phyloP scores from a whole-genome alignment of 2,329 filamentous ascomycete genomes.

The Ilyonectria destructans region DNA sequence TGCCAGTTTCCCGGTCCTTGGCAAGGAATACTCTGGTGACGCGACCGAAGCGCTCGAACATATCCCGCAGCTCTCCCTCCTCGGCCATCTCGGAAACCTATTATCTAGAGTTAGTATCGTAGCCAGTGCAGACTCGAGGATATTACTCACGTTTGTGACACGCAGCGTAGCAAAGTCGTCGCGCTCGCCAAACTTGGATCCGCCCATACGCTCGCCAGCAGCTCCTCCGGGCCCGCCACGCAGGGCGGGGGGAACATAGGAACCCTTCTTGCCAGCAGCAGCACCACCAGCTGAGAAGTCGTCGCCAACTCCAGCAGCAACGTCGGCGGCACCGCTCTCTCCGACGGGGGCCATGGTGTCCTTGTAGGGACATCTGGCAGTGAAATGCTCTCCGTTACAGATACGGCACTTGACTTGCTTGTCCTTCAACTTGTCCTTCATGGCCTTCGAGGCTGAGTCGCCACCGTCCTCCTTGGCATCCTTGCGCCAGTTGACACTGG shows the following conservation, averaged over 20 bases:
- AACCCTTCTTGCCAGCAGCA: constrained; percentile 79
- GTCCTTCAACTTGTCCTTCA: constrained; percentile 92
- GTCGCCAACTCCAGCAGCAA: constrained; percentile 70
- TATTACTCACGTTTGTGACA: constrained; percentile 92
- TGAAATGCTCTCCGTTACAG: constrained; percentile 99
- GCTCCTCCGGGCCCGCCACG: constrained; percentile 77
- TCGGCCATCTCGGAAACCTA: constrained; percentile 98
- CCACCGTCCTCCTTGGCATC: constrained; percentile 87
- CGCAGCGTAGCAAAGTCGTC: constrained; percentile 97
- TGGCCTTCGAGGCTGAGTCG: constrained; percentile 80
- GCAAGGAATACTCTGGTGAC: constrained; percentile 98
- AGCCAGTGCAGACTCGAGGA: not conserved
- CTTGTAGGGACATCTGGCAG: constrained; percentile 98
- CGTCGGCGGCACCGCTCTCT: constrained; percentile 70
- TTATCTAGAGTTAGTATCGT: constrained; percentile 49
- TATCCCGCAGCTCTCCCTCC: constrained; percentile 93
- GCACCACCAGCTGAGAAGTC: constrained; percentile 64
- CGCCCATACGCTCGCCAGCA: constrained; percentile 84
- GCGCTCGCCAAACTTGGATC: constrained; percentile 90
- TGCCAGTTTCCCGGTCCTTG: constrained; percentile 95
- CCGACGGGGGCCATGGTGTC: constrained; percentile 96
- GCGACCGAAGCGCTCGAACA: constrained; percentile 97
- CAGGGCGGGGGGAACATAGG: constrained; percentile 95
- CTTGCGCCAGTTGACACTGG: constrained; percentile 93
- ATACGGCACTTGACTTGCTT: constrained; percentile 99